Percentiles rank a stretch among this genome's conserved stretches.
Conservation (phyloP, 2,329 filamentous ascomycete genomes). For the Coniochaeta sp. region DNA sequence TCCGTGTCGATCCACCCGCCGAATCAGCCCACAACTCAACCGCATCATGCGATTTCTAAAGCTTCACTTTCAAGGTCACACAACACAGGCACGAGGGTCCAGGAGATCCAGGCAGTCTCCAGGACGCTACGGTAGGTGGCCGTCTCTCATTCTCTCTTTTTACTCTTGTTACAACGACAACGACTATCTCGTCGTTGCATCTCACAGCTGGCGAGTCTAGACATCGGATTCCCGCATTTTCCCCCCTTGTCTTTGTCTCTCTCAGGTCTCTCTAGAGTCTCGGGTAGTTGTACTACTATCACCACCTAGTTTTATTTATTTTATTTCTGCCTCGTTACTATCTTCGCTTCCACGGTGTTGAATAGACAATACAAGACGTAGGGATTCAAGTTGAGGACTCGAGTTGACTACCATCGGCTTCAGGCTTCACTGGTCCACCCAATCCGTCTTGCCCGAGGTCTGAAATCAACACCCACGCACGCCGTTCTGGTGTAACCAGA, state of each 20-base stretch:
- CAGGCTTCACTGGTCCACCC: too few species aligned
- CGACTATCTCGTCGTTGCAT: neutral
- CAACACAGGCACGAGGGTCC: neutral
- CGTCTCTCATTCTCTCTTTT: neutral
- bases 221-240: neutral
- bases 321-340: too few species aligned
- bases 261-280: neutral
- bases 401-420: too few species aligned
- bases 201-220: neutral
- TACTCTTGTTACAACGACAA: neutral
- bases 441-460: too few species aligned
- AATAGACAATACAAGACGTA: neutral
- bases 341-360: neutral
- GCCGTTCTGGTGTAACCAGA: neutral
- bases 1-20: neutral
- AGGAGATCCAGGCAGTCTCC: too few species aligned
- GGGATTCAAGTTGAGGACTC: too few species aligned
- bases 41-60: slow-evolving; percentile 3
- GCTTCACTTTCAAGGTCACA: neutral
- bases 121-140: neutral
- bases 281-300: neutral
- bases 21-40: slow-evolving; percentile 1
- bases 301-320: neutral
- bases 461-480: neutral
- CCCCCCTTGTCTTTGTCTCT: too few species aligned